Base-by-base conservation (phyloP, 2,329 filamentous ascomycete species). In the Helotiales sp. region DNA sequence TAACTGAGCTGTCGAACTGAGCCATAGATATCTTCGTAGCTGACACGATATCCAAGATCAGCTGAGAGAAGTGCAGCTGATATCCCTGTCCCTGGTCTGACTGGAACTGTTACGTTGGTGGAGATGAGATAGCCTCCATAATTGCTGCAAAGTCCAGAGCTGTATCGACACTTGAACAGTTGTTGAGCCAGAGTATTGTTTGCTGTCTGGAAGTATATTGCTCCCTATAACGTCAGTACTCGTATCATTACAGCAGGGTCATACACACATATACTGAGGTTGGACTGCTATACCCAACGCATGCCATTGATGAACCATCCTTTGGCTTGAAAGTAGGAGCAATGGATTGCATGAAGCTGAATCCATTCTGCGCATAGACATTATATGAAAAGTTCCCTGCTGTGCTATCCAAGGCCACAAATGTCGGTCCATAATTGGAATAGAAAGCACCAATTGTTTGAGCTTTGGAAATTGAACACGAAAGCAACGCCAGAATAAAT, bases 371-470 rank as follows among this genome's bases (percentile, higher is more conserved):
- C 6, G 30, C 13, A 22, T 47, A 47, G 6, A 47, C 40, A 54
- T 54, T 54, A 24, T 54, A 54, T 8, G 30, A 29, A 34, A 54
- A 27, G 13, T 31, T 36, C n/a, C 42, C 42, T 1, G 52, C 30
- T 15, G 12, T 8, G 22, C 24, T 17, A 54, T 54, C 17, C 29
- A 54, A 25, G 2, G 38, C 22, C n/a, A 54, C 27, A 13, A 54
- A 19, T 0, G 40, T 47, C 47, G 52, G 52, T 15, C 52, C 52
- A 25, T 3, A 5, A 3, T 13, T 29, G 12, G 38, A 25, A 22
- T 54, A 54, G 13, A 54, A 54, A 19, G 52, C 52, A 48, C 27
- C 52, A 38, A 54, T 47, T 27, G 40, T 34, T 34, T 54, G 52
- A 12, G 52, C 38, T 9, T 15, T 5, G 2, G 22, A 44, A 44